Evolutionary conservation across 306 rosid genomes (phyloP), one percentile per base, ranked within the genome.

Genomic region (Acacia confusa): DNA sequence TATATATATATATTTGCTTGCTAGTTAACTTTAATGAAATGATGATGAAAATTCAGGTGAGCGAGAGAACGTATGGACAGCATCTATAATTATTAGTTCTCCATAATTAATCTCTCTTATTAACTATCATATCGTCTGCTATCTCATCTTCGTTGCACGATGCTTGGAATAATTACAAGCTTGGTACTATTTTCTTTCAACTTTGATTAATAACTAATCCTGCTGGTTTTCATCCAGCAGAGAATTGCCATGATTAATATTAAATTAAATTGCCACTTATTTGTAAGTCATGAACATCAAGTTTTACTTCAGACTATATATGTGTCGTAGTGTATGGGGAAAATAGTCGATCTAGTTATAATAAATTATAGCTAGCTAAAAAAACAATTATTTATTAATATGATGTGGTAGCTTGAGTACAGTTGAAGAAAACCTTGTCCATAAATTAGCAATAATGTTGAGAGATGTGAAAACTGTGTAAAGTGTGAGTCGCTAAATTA

Each of bases 41-140:
- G 63, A 84, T 84, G 78, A 69, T 55, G 61, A n/a, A 40, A 11
- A 69, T 40, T 67, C 24, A 58, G 69, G 66, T 24, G 28, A 47
- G 24, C 60, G 34, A 55, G 43, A 44, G 55, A 45, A 58, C 84
- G 87, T 79, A 78, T 48, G 86, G 43, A n/a, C 4, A n/a, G 52
- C 78, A 79, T 79, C 86, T 58, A 25, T 74, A 69, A 79, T 60
- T 27, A 75, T 73, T 72, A 52, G 38, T 67, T 75, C 57, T 27
- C 52, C 47, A 84, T 76, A 60, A 20, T 63, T 47, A 60, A 27
- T 50, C 43, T 70, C 57, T 75, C 53, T 11, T 44, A 79, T 11
- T 44, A 79, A 79, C 83, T 79, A 58, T 79, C 86, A 57, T 69
- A 36, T 68, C 79, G 63, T 24, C 66, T 66, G 40, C 75, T 48